Percentiles rank a stretch among this genome's conserved stretches.
These are phyloP conservation scores for Pseudonitzschia pungens DNA, from an alignment of 108 stramenopile species.

Conservation along the genomic window DNA sequence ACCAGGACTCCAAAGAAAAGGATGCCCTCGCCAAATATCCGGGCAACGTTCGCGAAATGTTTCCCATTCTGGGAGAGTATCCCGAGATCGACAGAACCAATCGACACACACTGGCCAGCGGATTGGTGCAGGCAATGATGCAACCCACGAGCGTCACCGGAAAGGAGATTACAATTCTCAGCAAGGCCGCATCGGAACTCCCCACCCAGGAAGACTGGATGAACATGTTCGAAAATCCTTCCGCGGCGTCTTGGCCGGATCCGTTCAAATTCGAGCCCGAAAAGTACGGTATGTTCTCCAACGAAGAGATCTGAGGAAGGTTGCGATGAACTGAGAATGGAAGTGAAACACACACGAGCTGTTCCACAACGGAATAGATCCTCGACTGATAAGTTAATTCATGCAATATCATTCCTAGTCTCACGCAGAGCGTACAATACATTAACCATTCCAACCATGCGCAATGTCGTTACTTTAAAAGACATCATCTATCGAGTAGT, in stretches of 20 bases:
- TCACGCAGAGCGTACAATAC: too few relatives aligned
- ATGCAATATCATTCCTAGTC: too few relatives aligned
- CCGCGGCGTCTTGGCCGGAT: constrained; percentile 40
- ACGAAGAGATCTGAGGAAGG: background rate
- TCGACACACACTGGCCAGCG: constrained; percentile 38
- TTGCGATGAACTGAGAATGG: background rate
- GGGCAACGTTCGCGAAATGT: constrained; percentile 37
- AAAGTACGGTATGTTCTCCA: constrained; percentile 15
- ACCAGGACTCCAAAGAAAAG: constrained; percentile 40
- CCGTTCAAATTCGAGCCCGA: constrained; percentile 26
- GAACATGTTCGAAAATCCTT: constrained; percentile 37
- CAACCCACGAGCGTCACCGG: background rate
- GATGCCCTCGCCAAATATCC: constrained; percentile 20
- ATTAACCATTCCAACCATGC: too few relatives aligned
- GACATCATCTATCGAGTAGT: too few relatives aligned
- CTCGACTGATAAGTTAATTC: too few relatives aligned
- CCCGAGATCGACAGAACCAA: constrained; percentile 44
- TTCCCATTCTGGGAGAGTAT: constrained; percentile 37
- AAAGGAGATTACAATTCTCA: constrained; percentile 38
- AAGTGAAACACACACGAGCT: too few relatives aligned
- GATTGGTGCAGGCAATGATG: constrained; percentile 23
- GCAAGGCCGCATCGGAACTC: constrained; percentile 26
- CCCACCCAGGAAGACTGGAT: constrained; percentile 41
- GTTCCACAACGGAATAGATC: too few relatives aligned
- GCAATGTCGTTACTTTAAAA: too few relatives aligned